These are phyloP conservation scores for Penicillium occitanis DNA, from an alignment of 2,329 filamentous ascomycete species.

Conservation along the genomic window DNA sequence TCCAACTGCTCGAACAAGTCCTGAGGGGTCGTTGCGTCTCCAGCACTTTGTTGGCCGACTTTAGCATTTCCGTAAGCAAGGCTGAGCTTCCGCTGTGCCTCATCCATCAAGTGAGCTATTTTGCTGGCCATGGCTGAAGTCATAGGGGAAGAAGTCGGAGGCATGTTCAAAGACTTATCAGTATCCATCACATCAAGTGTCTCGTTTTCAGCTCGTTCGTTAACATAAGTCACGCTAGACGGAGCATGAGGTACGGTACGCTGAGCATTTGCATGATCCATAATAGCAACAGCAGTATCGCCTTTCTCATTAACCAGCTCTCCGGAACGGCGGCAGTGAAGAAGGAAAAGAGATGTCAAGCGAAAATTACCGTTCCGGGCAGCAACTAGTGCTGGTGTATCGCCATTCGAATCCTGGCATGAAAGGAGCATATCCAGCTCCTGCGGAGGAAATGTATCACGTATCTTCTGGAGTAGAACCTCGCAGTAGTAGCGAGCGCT, in stretches of 20 bases:
- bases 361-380: constrained; percentile 85
- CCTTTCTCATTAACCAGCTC: constrained; percentile 80
- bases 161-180: constrained; percentile 31
- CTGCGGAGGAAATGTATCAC: constrained; percentile 71
- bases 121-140: constrained; percentile 68
- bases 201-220: constrained; percentile 37
- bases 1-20: constrained; percentile 45
- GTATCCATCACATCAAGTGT: constrained; percentile 30
- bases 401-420: constrained; percentile 78
- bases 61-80: constrained; percentile 60
- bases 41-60: constrained; percentile 56
- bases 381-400: constrained; percentile 85
- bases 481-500: constrained; percentile 94
- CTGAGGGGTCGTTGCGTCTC: constrained; percentile 44
- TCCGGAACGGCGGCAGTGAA: constrained; percentile 71
- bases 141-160: constrained; percentile 56
- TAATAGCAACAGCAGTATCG: constrained; percentile 79
- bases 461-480: constrained; percentile 81
- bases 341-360: constrained; percentile 65
- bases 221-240: constrained; percentile 61
- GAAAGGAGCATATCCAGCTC: constrained; percentile 79
- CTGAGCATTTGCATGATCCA: constrained; percentile 69
- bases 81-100: constrained; percentile 70
- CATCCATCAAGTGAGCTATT: constrained; percentile 67
- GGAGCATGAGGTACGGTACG: constrained; percentile 66